These are phyloP conservation scores for Pichia sp. DNA, from an alignment of 1,139 yeast genomes.

Conservation along the genomic window DNA sequence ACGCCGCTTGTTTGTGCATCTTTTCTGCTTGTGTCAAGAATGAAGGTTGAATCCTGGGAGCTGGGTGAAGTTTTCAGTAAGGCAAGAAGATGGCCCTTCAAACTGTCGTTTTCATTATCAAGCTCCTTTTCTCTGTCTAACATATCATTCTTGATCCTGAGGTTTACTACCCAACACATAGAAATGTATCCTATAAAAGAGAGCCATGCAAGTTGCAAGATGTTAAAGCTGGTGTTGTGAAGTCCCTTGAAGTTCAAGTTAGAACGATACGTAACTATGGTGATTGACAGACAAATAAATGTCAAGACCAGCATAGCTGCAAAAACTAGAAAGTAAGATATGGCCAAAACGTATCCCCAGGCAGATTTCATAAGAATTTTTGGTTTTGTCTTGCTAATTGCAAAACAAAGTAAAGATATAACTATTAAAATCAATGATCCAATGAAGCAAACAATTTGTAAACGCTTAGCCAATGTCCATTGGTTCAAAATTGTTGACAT, in stretches of 20 bases:
- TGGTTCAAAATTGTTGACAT: slow-evolving; percentile 8
- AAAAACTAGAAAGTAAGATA: background rate
- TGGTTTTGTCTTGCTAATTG: background rate
- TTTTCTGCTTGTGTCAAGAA: background rate
- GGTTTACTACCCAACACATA: slow-evolving; percentile 2
- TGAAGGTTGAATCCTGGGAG: background rate
- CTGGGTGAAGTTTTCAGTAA: background rate
- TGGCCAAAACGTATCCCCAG: background rate
- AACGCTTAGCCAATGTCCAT: slow-evolving; percentile 8
- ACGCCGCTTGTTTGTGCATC: background rate
- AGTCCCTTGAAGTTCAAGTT: slow-evolving; percentile 8
- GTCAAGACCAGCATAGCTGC: background rate
- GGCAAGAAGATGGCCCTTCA: background rate
- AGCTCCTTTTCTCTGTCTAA: background rate
- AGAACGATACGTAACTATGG: slow-evolving; percentile 3
- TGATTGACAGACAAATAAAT: slow-evolving; percentile 2
- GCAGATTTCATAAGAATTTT: background rate
- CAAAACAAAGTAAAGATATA: background rate
- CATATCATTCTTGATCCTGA: background rate
- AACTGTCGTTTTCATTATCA: background rate
- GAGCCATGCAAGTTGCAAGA: slow-evolving; percentile 6
- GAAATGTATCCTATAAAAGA: slow-evolving; percentile 2
- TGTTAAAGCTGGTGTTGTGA: slow-evolving; percentile 9
- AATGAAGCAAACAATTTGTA: slow-evolving; percentile 11
- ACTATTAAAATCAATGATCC: slow-evolving; percentile 5